Evolutionary conservation across 139 green algal species (phyloP), one percentile per base, ranked within the genome.

Genomic region (Coccomyxa sp.): DNA sequence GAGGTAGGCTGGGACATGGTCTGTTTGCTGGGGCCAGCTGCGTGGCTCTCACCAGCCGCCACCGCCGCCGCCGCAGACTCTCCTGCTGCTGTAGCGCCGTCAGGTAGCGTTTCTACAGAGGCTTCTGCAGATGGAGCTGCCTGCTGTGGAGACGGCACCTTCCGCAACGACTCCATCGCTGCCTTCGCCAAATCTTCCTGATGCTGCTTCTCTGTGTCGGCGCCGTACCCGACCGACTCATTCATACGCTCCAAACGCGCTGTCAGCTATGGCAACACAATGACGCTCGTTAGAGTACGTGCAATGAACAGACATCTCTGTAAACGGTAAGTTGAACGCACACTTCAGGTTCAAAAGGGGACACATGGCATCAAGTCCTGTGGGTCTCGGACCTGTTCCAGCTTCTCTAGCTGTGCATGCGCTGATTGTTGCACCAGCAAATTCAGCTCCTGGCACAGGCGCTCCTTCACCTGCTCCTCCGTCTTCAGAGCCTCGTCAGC

Each of bases 391-490:
- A 71, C 63, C 79, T 91, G 80, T 71, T 92, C 88, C 58, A 92
- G 81, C 85, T 91, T 93, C 25, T 86, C 83, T 51, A 93, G 60
- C 68, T 94, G 87, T 66, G 85, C 81, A 21, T 74, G 66, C 0
- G 91, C 86, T 45, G 79, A 88, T 76, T 93, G 87, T 79, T 92
- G 88, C 82, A 94, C 82, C 80, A 93, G 84, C 84, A 88, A 81
- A 75, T 90, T 92, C 13, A 94, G 88, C 86, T 94, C 91, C 21
- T 81, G 58, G 79, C 88, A 92, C 82, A 94, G 85, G 82, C 87
- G 86, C 11, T 93, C 82, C 81, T 94, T 94, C 13, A 75, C 81
- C 21, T 51, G 76, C 81, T 94, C 87, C 84, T 92, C 90, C 0
- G 13, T 17, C 60, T 74, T 71, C 76, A 93, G 85, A 58, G 83